Evolutionary conservation across 805 yeast genomes (phyloP), one percentile per base, ranked within the genome.

Genomic region (Barnettozyma salicaria): DNA sequence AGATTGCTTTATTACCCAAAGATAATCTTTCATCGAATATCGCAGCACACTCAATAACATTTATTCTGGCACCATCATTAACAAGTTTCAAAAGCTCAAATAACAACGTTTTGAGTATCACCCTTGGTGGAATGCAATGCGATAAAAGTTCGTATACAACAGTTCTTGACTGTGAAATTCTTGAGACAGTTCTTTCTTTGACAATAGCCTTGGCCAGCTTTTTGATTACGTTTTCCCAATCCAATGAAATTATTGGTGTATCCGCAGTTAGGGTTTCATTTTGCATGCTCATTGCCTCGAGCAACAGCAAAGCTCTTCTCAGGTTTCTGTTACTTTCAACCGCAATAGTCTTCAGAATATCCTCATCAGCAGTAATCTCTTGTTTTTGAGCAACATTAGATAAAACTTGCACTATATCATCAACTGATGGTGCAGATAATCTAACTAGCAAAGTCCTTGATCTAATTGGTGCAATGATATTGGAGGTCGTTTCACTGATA

Each of bases 391-490:
- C 74, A 3, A 92, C 75, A 7, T 63, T 59, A 7, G 55, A 50
- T 43, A 92, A 64, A 1, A 85, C 79, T 0, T 42, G 44, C 1
- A 68, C 52, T n/a, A 81, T 73, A 28, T 87, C 95, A 0, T 61
- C 61, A 2, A 55, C 52, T 0, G 74, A 53, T 0, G 99, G 97
- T 4, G 96, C 80, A 1, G 96, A 82, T 3, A 88, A 78, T 42
- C 97, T 72, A n/a, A 92, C 72, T 41, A 90, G 67, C 36, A 92
- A 63, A 7, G 97, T 88, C 63, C 99, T 80, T 18, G 97, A 89
- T 52, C 85, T 82, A 45, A 92, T 92, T 9, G 99, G 99, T 3
- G 87, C 80, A 42, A 92, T 90, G 41, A 92, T 89, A 46, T 84
- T 85, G 17, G 96, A 85, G 19, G 95, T 85, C 3, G 96, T 76